A percentile compares a stretch with the other conserved stretches of the same genome.
Conservation (phyloP, 352 stramenopile genomes). For the Pythium periplocum region DNA sequence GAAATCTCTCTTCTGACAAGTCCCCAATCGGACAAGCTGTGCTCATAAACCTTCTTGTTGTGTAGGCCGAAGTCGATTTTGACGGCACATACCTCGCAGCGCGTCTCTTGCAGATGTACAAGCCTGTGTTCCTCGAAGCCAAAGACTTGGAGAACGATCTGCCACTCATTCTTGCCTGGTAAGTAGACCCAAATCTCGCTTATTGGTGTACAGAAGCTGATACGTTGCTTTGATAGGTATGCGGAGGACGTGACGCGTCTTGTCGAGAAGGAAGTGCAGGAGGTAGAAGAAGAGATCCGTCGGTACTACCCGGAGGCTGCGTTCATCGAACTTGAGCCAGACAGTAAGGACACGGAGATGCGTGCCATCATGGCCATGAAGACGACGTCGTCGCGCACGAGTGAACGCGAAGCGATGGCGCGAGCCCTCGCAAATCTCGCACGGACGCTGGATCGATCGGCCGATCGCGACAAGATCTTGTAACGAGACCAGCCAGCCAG, state of each 20-base stretch:
- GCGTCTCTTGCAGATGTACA: slow-evolving; percentile 92
- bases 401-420: slow-evolving; percentile 82
- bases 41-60: too few species aligned
- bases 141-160: slow-evolving; percentile 92
- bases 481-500: too few species aligned
- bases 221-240: slow-evolving; percentile 29
- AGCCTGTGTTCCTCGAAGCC: slow-evolving; percentile 89
- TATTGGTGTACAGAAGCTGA: neutral
- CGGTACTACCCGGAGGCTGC: slow-evolving; percentile 91
- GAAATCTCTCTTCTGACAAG: neutral
- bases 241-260: slow-evolving; percentile 95
- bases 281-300: slow-evolving; percentile 94
- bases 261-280: slow-evolving; percentile 94
- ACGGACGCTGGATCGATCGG: slow-evolving; percentile 55
- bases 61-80: slow-evolving; percentile 96
- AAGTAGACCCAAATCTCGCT: slow-evolving; percentile 14
- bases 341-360: slow-evolving; percentile 89
- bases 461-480: neutral
- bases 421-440: slow-evolving; percentile 69
- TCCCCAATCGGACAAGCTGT: too few species aligned
- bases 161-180: slow-evolving; percentile 92
- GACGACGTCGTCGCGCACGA: slow-evolving; percentile 73
- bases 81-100: slow-evolving; percentile 97
- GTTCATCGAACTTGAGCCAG: slow-evolving; percentile 97
- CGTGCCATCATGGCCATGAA: slow-evolving; percentile 77